Base-by-base conservation (phyloP, 441 rosid species). In the Erodium trifolium region DNA sequence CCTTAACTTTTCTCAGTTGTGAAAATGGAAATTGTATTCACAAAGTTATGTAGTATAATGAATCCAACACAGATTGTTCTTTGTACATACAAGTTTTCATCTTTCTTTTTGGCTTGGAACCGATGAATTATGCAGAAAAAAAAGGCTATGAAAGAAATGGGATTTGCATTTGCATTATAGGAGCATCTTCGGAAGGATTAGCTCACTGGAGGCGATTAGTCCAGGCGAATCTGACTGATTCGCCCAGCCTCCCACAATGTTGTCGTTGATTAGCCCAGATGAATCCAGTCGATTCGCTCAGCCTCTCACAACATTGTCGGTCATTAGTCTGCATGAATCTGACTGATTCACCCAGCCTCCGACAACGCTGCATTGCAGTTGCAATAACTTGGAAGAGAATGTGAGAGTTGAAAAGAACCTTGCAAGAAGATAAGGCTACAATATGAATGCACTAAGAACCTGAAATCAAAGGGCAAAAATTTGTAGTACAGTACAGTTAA, bases 401-500 rank as follows among this genome's bases (percentile, higher is more conserved):
- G 4, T 9, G 17, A 51, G 62, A 55, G 62, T 55, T 14, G 23
- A 55, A 55, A 14, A 16, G 27, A 8, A n/a, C 9, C 41, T 2
- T 4, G 31, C 35, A 62, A 79, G 19, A 68, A 68, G 82, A 79
- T 79, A 74, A 71, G 82, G 76, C 41, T 68, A 37, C 53, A 67
- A 0, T n/a, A n/a, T 23, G 27, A 3, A 70, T 68, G 43, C 72
- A 67, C 57, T 53, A 67, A 76, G 72, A 31, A 11, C 5, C 29
- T 60, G 17, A 13, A 47, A 11, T n/a, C 53, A 11, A 37, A 76
- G 49, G 69, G 62, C 31, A 64, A 63, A 63, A 3, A 68, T 78
- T 8, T 37, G 34, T 31, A 31, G 34, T 31, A 31, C 41, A 31
- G 34, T 31, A 31, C 41, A 37, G 2, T 4, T 37, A 37, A 37